Base-by-base conservation (phyloP, 2,329 filamentous ascomycete genomes). In the Diaporthe australafricana region DNA sequence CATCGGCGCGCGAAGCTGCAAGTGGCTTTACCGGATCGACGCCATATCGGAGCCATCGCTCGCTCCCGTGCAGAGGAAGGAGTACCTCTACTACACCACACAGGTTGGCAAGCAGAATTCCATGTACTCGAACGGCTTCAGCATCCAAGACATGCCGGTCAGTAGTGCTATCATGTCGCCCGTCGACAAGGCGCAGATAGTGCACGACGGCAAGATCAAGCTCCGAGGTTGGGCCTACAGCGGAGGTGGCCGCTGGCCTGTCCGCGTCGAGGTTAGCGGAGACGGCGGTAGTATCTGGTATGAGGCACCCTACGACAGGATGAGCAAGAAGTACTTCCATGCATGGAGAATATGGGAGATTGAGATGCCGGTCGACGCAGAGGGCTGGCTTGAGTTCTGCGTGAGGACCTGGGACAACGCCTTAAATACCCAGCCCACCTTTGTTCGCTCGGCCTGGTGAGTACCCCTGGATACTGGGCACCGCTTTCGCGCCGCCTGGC, bases 91-190 rank as follows among this genome's bases (percentile, higher is more conserved):
- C 80, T 94, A 91, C 78, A 89, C 87, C 1, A 89, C 90, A 14
- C 91, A 94, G 78, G 82, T 90, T 0, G 91, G 91, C 14, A 93
- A 93, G 80, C 90, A 93, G 75, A 93, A 93, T 73, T 83, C 85
- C 14, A 83, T 81, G 11, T 87, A 88, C 75, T 88, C 83, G 20
- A 88, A 89, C 56, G 91, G 89, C 0, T 90, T 91, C 73, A 88
- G 87, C 74, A 93, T 92, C 76, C 91, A 94, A 76, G 91, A 93
- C 45, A 93, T 93, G 91, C 91, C 91, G 0, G 91, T 93, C 4
- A 88, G 86, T 57, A 88, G 85, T 20, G 91, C 91, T 25, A 92
- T 93, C 75, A 92, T 92, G 88, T 83, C 87, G 0, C 91, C 91
- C 0, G 83, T 84, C 81, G 86, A 87, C 25, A 90, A 90, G 75